Evolutionary conservation across 768 basidiomycete genomes (phyloP).

Genomic region (Melanogaster broomeanus): DNA sequence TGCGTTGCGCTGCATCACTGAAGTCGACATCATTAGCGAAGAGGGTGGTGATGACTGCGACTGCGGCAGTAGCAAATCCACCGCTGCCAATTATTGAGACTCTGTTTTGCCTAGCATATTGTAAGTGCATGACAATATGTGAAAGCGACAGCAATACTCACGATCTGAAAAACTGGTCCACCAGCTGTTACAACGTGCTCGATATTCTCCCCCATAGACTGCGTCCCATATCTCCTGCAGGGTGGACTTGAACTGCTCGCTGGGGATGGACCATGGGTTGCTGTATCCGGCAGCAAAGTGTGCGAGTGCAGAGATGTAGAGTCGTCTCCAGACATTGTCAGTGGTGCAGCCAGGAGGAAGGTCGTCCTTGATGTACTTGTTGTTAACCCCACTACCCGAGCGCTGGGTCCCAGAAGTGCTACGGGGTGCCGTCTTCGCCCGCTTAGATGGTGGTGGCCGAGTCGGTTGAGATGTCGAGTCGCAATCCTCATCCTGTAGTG

Average conservation of each 20-base stretch:
- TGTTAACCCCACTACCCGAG: neutral
- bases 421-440: neutral
- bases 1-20: neutral
- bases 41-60: neutral
- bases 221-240: slow-evolving; percentile 4
- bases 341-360: too few relatives aligned
- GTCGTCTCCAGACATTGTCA: too few relatives aligned
- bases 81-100: slow-evolving; percentile 1
- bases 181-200: neutral
- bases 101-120: too few relatives aligned
- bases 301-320: too few relatives aligned
- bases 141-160: neutral
- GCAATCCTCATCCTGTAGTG: neutral
- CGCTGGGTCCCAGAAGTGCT: neutral
- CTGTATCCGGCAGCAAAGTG: too few relatives aligned
- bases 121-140: too few relatives aligned
- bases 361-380: neutral
- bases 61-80: neutral
- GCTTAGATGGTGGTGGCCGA: neutral
- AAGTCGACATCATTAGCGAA: slow-evolving; percentile 1
- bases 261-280: too few relatives aligned
- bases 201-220: slow-evolving; percentile 1
- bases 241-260: too few relatives aligned
- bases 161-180: slow-evolving; percentile 1
- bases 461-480: neutral